Base-by-base conservation (phyloP, 116 monocot species). In the Trichopus zeylanicus region DNA sequence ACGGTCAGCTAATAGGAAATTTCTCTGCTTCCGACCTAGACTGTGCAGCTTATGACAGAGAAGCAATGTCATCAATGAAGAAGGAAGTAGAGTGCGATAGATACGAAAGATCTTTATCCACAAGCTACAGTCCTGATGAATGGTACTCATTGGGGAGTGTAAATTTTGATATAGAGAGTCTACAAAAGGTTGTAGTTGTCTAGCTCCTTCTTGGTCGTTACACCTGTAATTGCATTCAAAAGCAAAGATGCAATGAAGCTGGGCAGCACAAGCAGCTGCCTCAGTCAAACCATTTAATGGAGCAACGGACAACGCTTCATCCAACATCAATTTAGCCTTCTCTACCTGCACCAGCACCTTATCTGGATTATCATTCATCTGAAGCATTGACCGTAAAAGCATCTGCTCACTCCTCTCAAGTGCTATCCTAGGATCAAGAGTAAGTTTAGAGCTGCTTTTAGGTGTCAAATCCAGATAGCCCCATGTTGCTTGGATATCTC, bases 341-440 rank as follows among this genome's bases (percentile, higher is more conserved):
- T 85, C 69, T 46, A 91, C 33, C n/a, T 74, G 70, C 51, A 79
- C 73, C 5, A n/a, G 57, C 7, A 71, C 59, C 31, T 70, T 74
- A 46, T 72, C 74, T 55, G 54, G 7, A 15, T 61, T 66, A 21
- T 34, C 72, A 71, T 72, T 64, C 48, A 56, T 78, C 60, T 79
- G 71, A 53, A 97, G 91, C 97, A 97, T 91, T 48, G 82, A 78
- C 16, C 87, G 74, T 55, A 97, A 69, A 47, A 97, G 73, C 91
- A 91, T 97, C 53, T 87, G 75, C 54, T 91, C 97, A 61, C 97
- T 97, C 73, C 97, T 97, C 71, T 97, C 87, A 55, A 97, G 67
- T 52, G 91, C 81, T 57, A 90, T 10, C 57, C 65, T 91, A 26
- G 91, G 90, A 76, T 97, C 87, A 73, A 97, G 87, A 30, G 84